Conservation (phyloP, 495 filamentous ascomycete species). For the Talaromyces liani region DNA sequence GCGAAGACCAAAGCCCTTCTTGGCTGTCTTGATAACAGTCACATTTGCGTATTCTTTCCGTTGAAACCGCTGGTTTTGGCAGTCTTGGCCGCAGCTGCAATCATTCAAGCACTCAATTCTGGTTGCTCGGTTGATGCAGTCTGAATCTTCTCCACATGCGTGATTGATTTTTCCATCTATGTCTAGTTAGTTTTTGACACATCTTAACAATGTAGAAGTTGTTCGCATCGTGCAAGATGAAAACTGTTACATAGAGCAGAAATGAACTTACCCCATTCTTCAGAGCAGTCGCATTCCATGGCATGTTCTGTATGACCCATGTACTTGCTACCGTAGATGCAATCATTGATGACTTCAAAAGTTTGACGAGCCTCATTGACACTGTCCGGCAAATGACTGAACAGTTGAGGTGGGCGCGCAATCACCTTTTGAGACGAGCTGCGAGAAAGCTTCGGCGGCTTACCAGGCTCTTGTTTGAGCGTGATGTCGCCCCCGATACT, state of each 20-base stretch:
- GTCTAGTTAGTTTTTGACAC: conserved; percentile 9
- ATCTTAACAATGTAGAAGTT: neutral
- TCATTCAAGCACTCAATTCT: conserved; percentile 90
- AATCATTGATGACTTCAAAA: conserved; percentile 77
- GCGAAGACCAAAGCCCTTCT: conserved; percentile 91
- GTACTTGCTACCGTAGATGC: conserved; percentile 80
- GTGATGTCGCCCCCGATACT: conserved; percentile 53
- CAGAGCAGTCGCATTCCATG: conserved; percentile 90
- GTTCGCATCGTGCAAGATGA: neutral
- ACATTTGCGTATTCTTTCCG: conserved; percentile 83
- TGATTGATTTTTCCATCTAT: conserved; percentile 44
- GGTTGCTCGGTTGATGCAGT: conserved; percentile 97
- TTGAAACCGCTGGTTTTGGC: conserved; percentile 94
- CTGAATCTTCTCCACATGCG: conserved; percentile 92
- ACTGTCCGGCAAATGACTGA: conserved; percentile 61
- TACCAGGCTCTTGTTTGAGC: conserved; percentile 58
- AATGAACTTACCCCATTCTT: conserved; percentile 81
- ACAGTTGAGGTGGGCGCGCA: conserved; percentile 54
- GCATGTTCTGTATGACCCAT: conserved; percentile 88
- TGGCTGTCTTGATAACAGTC: conserved; percentile 91
- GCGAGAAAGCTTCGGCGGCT: conserved; percentile 65
- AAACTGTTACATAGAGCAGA: neutral
- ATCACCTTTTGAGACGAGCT: conserved; percentile 65
- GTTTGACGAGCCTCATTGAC: conserved; percentile 64
- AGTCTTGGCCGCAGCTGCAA: conserved; percentile 79